Evolutionary conservation across 331 rosid genomes (phyloP).

Genomic region (Quercus phellos): DNA sequence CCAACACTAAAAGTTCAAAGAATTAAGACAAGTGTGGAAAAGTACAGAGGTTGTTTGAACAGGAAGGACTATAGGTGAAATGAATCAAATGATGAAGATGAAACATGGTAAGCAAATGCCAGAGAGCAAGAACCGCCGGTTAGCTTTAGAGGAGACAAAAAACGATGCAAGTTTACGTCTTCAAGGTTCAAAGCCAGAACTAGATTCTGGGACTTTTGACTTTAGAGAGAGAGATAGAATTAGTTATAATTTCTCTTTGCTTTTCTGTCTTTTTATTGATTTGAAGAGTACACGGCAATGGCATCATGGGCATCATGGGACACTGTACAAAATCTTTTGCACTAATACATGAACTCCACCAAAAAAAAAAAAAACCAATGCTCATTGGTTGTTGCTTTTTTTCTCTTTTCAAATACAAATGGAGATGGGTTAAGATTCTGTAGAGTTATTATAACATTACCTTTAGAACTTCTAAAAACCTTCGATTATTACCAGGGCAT

Average conservation of each 20-base stretch:
- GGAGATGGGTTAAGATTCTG: no score
- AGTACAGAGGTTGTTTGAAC: neutral
- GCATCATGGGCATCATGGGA: no score
- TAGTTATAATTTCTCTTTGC: neutral
- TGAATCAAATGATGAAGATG: neutral
- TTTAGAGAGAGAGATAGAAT: neutral
- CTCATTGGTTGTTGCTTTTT: no score
- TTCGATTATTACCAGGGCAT: no score
- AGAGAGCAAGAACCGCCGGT: neutral
- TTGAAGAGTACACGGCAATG: neutral
- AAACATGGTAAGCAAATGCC: neutral
- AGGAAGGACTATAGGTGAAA: neutral
- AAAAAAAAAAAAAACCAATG: neutral
- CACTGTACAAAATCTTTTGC: no score
- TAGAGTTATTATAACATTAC: no score
- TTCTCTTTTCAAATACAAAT: no score
- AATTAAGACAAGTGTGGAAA: neutral
- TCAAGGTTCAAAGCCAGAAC: constrained; percentile 12
- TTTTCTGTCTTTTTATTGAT: neutral
- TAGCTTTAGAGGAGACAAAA: neutral
- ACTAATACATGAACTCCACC: neutral
- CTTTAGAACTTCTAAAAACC: no score
- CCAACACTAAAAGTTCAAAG: no score
- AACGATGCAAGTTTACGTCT: neutral
- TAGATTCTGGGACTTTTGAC: constrained; percentile 8